Evolutionary conservation across 164 flowering plant species (phyloP), one percentile per base, ranked within the genome.

Genomic region (Kingdonia uniflora): DNA sequence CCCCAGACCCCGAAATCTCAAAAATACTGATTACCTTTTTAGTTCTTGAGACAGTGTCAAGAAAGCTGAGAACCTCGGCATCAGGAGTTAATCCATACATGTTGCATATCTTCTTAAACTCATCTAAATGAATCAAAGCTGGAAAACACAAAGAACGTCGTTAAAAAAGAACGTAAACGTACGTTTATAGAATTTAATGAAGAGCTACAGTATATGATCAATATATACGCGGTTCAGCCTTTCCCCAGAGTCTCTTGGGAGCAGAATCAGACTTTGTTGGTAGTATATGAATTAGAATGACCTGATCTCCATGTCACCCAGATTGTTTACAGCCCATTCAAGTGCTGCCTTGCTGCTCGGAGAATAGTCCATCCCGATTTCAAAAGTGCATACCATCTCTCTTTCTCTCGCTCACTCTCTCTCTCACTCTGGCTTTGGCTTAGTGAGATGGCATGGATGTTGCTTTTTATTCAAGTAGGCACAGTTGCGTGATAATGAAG

Each of bases 101-200:
- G 71, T 79, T 77, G 11, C 70, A 57, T 15, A 73, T 51, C 48
- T 75, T 78, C 42, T 56, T 73, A 15, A 80, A 79, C 58, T 85
- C 87, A 15, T 65, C 79, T 15, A 80, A 65, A 14, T 87, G 95
- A 48, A 85, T 65, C 71, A 82, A 69, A 49, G 89, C 89, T 82
- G 77, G 42, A 49, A 58, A 7, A 50, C 7, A 15, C 40, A 24
- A 3, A 29, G 8, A 29, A n/a, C n/a, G n/a, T n/a, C n/a, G n/a
- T n/a, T n/a, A n/a, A n/a, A n/a, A n/a, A n/a, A n/a, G n/a, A n/a
- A n/a, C 35, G 8, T 29, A 29, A 29, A 29, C 35, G n/a, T n/a
- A n/a, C n/a, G n/a, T n/a, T n/a, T 29, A 8, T 29, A 29, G 4
- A 29, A 29, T 3, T 4, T 29, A 29, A 29, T 29, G 8, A 29